A percentile compares a stretch with the other conserved stretches of the same genome.
Evolutionary conservation across 495 filamentous ascomycete genomes (phyloP).

Genomic region (Penicillium bialowiezense): DNA sequence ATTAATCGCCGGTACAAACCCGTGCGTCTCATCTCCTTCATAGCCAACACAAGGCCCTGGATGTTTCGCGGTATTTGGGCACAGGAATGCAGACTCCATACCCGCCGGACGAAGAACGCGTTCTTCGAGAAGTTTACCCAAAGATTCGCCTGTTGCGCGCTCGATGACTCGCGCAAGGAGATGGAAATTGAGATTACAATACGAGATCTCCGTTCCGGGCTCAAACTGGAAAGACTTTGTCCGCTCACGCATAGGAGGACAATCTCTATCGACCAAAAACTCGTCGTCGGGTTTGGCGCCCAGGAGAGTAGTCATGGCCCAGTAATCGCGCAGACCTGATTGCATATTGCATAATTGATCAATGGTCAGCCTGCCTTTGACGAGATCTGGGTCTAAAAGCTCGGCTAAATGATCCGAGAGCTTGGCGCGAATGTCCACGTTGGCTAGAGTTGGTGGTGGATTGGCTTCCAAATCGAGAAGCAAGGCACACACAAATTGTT

Average conservation of each 20-base stretch:
- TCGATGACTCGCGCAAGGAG: slow-evolving; percentile 29
- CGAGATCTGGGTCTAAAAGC: slow-evolving; percentile 18
- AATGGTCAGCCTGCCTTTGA: slow-evolving; percentile 16
- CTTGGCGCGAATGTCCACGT: slow-evolving; percentile 18
- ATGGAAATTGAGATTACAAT: slow-evolving; percentile 34
- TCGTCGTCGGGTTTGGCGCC: slow-evolving; percentile 29
- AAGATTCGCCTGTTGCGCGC: slow-evolving; percentile 18
- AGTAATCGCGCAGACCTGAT: slow-evolving; percentile 36
- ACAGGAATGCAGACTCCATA: slow-evolving; percentile 30
- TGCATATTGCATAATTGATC: slow-evolving; percentile 30
- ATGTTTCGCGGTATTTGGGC: slow-evolving; percentile 23
- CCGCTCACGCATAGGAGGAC: slow-evolving; percentile 15
- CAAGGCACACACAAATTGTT: slow-evolving; percentile 32
- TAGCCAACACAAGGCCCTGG: slow-evolving; percentile 33
- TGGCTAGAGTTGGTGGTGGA: slow-evolving; percentile 16
- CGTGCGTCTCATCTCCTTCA: slow-evolving; percentile 24
- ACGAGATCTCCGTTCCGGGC: slow-evolving; percentile 31
- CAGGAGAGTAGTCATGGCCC: slow-evolving; percentile 34
- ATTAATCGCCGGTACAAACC: slow-evolving; percentile 23
- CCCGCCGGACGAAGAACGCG: slow-evolving; percentile 26
- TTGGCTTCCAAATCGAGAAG: slow-evolving; percentile 27
- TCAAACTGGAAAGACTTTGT: slow-evolving; percentile 30
- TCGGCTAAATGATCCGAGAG: slow-evolving; percentile 16
- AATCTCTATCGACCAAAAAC: slow-evolving; percentile 23
- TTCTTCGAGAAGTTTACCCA: slow-evolving; percentile 23